These are phyloP conservation scores for Penicillium sclerotiorum DNA, from an alignment of 2,329 filamentous ascomycete genomes.

Conservation along the genomic window DNA sequence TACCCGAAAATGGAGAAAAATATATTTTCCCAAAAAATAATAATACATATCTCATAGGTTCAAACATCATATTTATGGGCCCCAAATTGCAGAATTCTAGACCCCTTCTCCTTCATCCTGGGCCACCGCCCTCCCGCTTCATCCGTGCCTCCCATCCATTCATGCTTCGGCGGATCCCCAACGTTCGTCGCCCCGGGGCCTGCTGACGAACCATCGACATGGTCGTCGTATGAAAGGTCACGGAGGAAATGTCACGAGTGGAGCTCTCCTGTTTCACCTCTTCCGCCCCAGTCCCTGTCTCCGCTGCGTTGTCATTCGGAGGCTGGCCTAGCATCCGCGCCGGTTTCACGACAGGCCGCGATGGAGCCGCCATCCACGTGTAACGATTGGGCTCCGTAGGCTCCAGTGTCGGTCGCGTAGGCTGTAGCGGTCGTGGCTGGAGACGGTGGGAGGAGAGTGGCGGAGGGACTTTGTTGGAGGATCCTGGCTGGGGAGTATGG, in stretches of 20 bases:
- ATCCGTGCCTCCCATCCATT: conserved; percentile 46
- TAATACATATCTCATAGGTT: no score
- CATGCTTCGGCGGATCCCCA: conserved; percentile 48
- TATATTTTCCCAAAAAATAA: neutral
- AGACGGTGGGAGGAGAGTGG: conserved; percentile 33
- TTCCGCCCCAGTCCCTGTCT: conserved; percentile 21
- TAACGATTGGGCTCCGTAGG: conserved; percentile 34
- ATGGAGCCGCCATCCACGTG: conserved; percentile 37
- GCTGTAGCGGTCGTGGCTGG: conserved; percentile 34
- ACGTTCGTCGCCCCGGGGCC: conserved; percentile 36
- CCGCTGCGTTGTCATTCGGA: conserved; percentile 9
- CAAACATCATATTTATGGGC: no score
- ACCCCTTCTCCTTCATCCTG: conserved; percentile 12
- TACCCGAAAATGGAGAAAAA: neutral
- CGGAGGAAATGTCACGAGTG: conserved; percentile 29
- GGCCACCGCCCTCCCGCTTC: conserved; percentile 33
- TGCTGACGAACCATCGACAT: conserved; percentile 38
- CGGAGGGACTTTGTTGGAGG: conserved; percentile 18
- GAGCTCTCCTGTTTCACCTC: conserved; percentile 30
- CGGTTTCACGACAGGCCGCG: conserved; percentile 26
- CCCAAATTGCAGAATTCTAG: conserved; percentile 13
- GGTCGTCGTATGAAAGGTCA: conserved; percentile 45
- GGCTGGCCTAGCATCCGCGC: conserved; percentile 16
- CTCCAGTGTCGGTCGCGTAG: conserved; percentile 37
- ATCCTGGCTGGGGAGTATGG: conserved; percentile 9